Conservation (phyloP, 352 stramenopile genomes). For the Phytophthora litchii region DNA sequence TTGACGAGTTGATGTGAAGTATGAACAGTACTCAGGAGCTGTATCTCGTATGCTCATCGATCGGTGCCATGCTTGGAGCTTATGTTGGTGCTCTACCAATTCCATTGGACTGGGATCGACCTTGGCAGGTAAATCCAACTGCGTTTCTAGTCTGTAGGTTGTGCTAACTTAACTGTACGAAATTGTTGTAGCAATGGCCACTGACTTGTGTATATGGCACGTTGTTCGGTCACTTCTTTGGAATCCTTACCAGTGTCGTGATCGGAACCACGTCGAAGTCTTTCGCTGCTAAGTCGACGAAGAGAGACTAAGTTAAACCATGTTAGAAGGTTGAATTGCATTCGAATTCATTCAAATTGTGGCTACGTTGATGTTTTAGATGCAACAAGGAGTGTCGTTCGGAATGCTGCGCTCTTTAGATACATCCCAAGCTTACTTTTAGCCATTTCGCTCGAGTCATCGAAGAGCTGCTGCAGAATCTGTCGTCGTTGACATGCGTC, state of each 20-base stretch:
- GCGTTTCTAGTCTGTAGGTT: not conserved
- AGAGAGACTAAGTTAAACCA: slow-evolving; percentile 28
- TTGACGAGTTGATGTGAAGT: slow-evolving; percentile 26
- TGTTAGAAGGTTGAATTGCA: slow-evolving; percentile 12
- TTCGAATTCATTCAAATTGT: slow-evolving; percentile 5
- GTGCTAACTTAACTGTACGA: not conserved
- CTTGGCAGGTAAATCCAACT: slow-evolving; percentile 72
- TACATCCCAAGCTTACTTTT: slow-evolving; percentile 76
- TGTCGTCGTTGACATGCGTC: slow-evolving; percentile 46
- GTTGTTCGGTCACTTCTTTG: slow-evolving; percentile 52
- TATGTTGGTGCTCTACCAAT: slow-evolving; percentile 84
- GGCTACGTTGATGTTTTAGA: slow-evolving; percentile 17
- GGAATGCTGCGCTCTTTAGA: slow-evolving; percentile 76
- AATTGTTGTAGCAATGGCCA: slow-evolving; percentile 75
- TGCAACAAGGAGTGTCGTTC: slow-evolving; percentile 40
- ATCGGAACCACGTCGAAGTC: slow-evolving; percentile 14
- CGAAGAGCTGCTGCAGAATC: slow-evolving; percentile 71
- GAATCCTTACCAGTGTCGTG: slow-evolving; percentile 37
- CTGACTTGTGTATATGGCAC: slow-evolving; percentile 83
- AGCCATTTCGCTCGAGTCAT: slow-evolving; percentile 77
- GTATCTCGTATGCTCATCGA: slow-evolving; percentile 54
- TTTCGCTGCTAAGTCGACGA: slow-evolving; percentile 18
- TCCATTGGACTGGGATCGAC: slow-evolving; percentile 87
- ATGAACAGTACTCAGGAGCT: slow-evolving; percentile 46
- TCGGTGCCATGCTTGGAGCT: slow-evolving; percentile 64